A percentile compares a stretch with the other conserved stretches of the same genome.
phyloP scores from a whole-genome alignment of 2,329 filamentous ascomycete species.

The Arachnomyces sp. region DNA sequence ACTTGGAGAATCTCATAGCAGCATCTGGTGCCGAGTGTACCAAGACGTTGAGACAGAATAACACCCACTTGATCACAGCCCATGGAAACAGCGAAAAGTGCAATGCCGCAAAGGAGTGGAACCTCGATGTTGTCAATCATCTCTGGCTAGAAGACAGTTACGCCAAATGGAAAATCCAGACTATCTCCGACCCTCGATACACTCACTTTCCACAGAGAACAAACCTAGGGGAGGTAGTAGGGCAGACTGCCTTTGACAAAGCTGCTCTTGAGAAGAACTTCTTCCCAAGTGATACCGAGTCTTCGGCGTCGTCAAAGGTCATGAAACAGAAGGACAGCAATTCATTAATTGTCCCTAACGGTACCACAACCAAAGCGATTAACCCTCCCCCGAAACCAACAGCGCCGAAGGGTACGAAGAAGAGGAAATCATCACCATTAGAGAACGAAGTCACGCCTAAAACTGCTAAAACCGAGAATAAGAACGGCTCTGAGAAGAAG shows the following conservation, averaged over 20 bases:
- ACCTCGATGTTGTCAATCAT: slow-evolving; percentile 82
- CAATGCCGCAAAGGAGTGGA: slow-evolving; percentile 85
- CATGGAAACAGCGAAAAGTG: slow-evolving; percentile 88
- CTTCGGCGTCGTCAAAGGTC: slow-evolving; percentile 16
- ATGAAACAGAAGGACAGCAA: slow-evolving; percentile 32
- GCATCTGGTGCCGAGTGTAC: slow-evolving; percentile 83
- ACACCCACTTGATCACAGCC: slow-evolving; percentile 91
- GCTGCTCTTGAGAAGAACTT: slow-evolving; percentile 63
- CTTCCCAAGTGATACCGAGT: slow-evolving; percentile 33
- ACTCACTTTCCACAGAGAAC: slow-evolving; percentile 80
- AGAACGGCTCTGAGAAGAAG: slow-evolving; percentile 21
- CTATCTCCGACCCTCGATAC: slow-evolving; percentile 65
- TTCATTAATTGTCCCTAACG: neutral
- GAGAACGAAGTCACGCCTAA: slow-evolving; percentile 20
- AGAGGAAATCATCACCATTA: slow-evolving; percentile 13
- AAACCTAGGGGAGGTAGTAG: slow-evolving; percentile 86
- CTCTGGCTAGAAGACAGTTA: slow-evolving; percentile 98
- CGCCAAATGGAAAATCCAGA: slow-evolving; percentile 71
- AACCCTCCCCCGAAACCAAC: slow-evolving; percentile 16
- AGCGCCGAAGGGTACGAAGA: slow-evolving; percentile 15
- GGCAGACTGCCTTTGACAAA: slow-evolving; percentile 75
- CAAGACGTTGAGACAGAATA: slow-evolving; percentile 88
- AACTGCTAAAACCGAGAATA: slow-evolving; percentile 21
- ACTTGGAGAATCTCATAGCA: slow-evolving; percentile 82
- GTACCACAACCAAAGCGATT: slow-evolving; percentile 10